Evolutionary conservation across 108 stramenopile species (phyloP), one percentile per base, ranked within the genome.

Genomic region (Epipyxis sp.): DNA sequence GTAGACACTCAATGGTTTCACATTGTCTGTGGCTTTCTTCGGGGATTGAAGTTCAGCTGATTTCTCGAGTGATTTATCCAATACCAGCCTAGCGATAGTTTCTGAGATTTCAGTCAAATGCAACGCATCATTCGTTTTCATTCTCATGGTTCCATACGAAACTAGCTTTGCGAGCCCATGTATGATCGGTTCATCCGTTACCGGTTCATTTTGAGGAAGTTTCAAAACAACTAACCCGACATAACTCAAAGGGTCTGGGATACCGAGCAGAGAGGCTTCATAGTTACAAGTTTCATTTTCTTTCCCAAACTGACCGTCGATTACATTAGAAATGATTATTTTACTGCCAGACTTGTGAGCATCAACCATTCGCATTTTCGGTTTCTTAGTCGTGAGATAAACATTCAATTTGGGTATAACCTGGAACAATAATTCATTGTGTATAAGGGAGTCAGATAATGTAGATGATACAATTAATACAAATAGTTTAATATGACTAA

Each of bases 291-390:
- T 41, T 50, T 37, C 76, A 45, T 69, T 37, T 0, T 46, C 58
- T 0, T 25, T 35, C 59, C 81, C 80, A 40, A 84, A 81, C 30
- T 57, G 59, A 30, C 85, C 85, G 13, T 82, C 78, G 0, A 27
- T 29, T 13, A 76, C 69, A 20, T 78, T 6, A 32, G 78, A 71
- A 25, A 86, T 10, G 0, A 41, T 57, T 41, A 86, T 44, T 27
- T 59, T 32, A 29, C 71, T 42, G 10, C 85, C 85, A 0, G 83
- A 84, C 61, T 86, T 85, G 39, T 87, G 85, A 32, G 84, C 27
- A 45, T 87, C 87, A 16, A 85, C 59, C 87, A 87, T 87, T 42
- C 87, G 77, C 44, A 68, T 76, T 80, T 87, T 87, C n/a, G 87
- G 77, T 69, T 84, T 86, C 82, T 87, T 87, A 50, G 83, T 84